Base-by-base conservation (phyloP, 2,329 filamentous ascomycete genomes). In the Acarospora socialis region DNA sequence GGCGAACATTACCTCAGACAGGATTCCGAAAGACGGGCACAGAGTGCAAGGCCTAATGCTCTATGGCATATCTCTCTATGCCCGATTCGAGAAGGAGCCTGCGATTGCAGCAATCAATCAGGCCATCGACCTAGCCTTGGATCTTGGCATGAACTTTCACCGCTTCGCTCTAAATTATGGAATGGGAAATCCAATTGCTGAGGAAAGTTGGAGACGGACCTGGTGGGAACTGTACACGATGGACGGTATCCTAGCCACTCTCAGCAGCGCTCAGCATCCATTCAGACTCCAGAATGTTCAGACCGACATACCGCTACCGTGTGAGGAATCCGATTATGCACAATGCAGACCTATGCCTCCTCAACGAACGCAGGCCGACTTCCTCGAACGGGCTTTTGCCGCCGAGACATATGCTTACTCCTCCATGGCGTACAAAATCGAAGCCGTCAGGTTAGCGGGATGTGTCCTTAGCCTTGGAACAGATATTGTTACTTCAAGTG, bases 221-320 rank as follows among this genome's bases (percentile, higher is more conserved):
- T 94, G 84, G 84, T 94, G 86, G 86, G 83, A 71, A 45, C 47
- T 81, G 22, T 87, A 77, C 48, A 68, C 81, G n/a, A 69, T 82
- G 9, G 83, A 92, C 50, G 81, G 78, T 33, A 78, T 92, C 68
- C 68, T 92, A 43, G 81, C 82, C 4, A 81, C 81, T 3, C 43
- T 81, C 80, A 69, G 72, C 38, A 77, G 78, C 24, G 77, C 71
- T 34, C 81, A 81, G 51, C 54, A 67, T n/a, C 63, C 81, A 15
- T 80, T 73, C 42, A 72, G 77, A 33, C n/a, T n/a, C n/a, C n/a
- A n/a, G n/a, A n/a, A n/a, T n/a, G 65, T 84, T 5, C 55, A 62
- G 4, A 66, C 71, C 9, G 73, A 81, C 44, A 79, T 83, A 2
- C 69, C 67, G 2, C 62, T 93, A 3, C 86, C 86, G 0, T 90